Evolutionary conservation across 2,329 filamentous ascomycete genomes (phyloP).

Genomic region (Didymella sp.): DNA sequence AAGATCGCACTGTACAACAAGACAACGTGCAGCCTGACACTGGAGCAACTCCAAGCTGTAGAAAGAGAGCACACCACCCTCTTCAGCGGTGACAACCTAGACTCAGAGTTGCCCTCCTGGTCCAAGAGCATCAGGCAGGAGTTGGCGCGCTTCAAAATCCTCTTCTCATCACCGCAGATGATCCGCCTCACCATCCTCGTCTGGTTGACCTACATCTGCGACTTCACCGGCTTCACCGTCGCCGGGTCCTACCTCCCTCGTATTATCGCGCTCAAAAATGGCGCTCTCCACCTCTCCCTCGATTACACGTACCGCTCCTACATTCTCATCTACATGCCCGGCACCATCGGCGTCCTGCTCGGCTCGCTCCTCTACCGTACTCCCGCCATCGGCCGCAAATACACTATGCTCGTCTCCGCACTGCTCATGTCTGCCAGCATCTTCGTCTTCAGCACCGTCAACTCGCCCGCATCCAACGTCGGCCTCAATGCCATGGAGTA

Average conservation of each 20-base stretch:
- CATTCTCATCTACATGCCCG: slow-evolving; percentile 62
- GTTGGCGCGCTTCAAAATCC: slow-evolving; percentile 52
- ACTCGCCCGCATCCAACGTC: slow-evolving; percentile 56
- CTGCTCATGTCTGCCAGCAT: slow-evolving; percentile 55
- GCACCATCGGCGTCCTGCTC: slow-evolving; percentile 59
- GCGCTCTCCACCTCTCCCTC: slow-evolving; percentile 53
- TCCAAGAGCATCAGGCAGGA: slow-evolving; percentile 50
- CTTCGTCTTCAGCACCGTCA: slow-evolving; percentile 56
- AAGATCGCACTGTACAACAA: slow-evolving; percentile 55
- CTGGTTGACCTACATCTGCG: slow-evolving; percentile 61
- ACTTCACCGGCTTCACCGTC: slow-evolving; percentile 59
- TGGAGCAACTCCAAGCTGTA: slow-evolving; percentile 48
- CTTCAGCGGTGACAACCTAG: slow-evolving; percentile 39
- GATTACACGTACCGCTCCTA: slow-evolving; percentile 60
- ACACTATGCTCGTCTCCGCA: slow-evolving; percentile 54
- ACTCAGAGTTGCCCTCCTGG: slow-evolving; percentile 41
- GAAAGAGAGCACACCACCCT: slow-evolving; percentile 40
- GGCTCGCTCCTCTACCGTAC: slow-evolving; percentile 58
- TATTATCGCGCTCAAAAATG: slow-evolving; percentile 62
- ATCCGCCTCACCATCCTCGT: slow-evolving; percentile 56
- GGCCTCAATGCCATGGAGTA: slow-evolving; percentile 61
- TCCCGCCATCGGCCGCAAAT: slow-evolving; percentile 54
- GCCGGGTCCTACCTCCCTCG: slow-evolving; percentile 59
- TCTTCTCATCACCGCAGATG: slow-evolving; percentile 55
- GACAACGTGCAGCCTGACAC: slow-evolving; percentile 41